Base-by-base conservation (phyloP, 75 land plant species). In the Pinus tabuliformis region DNA sequence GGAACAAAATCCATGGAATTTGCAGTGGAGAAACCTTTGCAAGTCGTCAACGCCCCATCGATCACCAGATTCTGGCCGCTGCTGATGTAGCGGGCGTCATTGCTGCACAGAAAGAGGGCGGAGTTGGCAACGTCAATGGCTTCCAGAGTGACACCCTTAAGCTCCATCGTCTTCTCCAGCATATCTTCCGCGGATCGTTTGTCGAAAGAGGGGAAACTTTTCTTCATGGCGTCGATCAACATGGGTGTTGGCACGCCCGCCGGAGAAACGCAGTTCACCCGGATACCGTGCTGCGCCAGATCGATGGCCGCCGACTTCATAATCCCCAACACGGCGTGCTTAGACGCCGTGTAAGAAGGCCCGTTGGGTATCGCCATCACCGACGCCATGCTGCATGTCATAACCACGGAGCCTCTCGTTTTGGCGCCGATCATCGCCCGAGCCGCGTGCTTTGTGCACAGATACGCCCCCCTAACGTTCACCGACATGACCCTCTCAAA, bases 251-350 rank as follows among this genome's bases (percentile, higher is more conserved):
- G 4, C 15, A 80, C 63, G 3, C 65, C 68, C 1, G 24, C 16
- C 0, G 81, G 81, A 5, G 81, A 80, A 17, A 80, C 45, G 49
- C 79, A 61, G 36, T 80, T 80, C 21, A 76, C 81, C 28, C 77
- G 70, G 20, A 80, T 75, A 1, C 81, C 81, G 16, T 61, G 45
- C 57, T 24, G 14, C 8, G 78, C 81, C 3, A 80, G 56, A 3
- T 76, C 81, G 7, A 17, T 33, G 7, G 81, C 65, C 21, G 81
- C 78, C 15, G 78, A 22, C 26, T 76, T 59, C 59, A 75, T 59
- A 54, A 80, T 59, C 30, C 81, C 81, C 16, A 80, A 20, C 13
- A 80, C 57, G 4, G 81, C 81, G 11, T 80, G 81, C 36, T 80
- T 80, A 0, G 74, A 68, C 2, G 56, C 61, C 3, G 77, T 80